These are phyloP conservation scores for Citrus inodora DNA, from an alignment of 345 rosid genomes.

Conservation along the genomic window DNA sequence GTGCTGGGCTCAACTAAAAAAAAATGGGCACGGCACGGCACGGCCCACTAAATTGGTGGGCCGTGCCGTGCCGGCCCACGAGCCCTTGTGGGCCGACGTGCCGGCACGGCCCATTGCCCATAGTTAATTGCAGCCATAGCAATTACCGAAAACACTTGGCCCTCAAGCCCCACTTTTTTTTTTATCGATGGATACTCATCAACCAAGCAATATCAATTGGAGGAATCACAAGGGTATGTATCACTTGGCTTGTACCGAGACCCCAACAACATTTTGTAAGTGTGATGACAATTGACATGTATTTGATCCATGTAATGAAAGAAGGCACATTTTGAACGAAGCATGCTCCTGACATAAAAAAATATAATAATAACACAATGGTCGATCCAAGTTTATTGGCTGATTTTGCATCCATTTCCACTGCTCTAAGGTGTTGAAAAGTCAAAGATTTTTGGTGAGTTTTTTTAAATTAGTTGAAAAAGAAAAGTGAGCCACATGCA, in stretches of 20 bases:
- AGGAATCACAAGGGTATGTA: slow-evolving; percentile 29
- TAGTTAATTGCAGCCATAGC: not conserved
- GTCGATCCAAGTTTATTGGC: slow-evolving; percentile 39
- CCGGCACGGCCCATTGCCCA: too few relatives aligned
- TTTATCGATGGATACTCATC: slow-evolving; percentile 25
- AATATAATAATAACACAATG: slow-evolving; percentile 24
- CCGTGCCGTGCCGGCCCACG: too few relatives aligned
- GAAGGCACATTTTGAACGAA: slow-evolving; percentile 47
- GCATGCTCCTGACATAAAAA: slow-evolving; percentile 39
- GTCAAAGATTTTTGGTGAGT: too few relatives aligned
- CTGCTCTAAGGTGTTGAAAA: slow-evolving; percentile 27
- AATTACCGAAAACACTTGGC: too few relatives aligned
- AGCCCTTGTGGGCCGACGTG: too few relatives aligned
- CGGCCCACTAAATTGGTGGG: too few relatives aligned
- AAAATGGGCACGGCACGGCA: too few relatives aligned
- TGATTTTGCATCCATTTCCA: slow-evolving; percentile 39
- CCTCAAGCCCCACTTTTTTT: too few relatives aligned
- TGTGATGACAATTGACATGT: slow-evolving; percentile 35
- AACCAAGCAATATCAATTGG: slow-evolving; percentile 26
- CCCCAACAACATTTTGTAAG: slow-evolving; percentile 41
- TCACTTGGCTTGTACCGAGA: slow-evolving; percentile 34
- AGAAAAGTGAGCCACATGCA: too few relatives aligned
- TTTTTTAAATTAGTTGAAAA: too few relatives aligned
- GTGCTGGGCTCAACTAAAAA: too few relatives aligned
- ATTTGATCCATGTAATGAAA: slow-evolving; percentile 48